A percentile compares a stretch with the other conserved stretches of the same genome.
Conservation (phyloP, 2,329 filamentous ascomycete species). For the Pseudocercospora cruenta region DNA sequence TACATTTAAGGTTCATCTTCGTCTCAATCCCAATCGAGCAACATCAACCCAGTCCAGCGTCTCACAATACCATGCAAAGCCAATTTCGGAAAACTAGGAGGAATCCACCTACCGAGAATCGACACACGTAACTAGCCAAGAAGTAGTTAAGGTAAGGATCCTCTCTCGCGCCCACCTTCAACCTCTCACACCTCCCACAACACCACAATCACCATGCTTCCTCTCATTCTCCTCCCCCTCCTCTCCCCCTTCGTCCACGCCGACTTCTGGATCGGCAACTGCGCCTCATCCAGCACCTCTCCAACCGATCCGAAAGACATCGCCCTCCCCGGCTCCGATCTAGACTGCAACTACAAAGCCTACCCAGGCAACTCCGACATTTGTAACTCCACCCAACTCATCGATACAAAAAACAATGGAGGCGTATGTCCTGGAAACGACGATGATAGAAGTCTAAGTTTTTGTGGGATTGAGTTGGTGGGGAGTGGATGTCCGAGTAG, state of each 20-base stretch:
- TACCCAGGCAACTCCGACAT: conserved; percentile 9
- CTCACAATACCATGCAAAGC: neutral
- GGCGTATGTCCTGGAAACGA: conserved; percentile 21
- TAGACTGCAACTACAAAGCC: conserved; percentile 22
- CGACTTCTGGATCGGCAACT: conserved; percentile 24
- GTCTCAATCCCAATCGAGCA: neutral
- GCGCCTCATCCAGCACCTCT: conserved; percentile 3
- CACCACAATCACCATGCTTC: neutral
- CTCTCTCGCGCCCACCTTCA: neutral
- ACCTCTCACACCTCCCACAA: neutral
- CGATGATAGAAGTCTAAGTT: conserved; percentile 14
- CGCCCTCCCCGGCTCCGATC: conserved; percentile 10
- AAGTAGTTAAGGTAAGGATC: no score
- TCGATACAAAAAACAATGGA: conserved; percentile 19
- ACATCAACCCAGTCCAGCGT: neutral
- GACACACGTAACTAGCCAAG: no score
- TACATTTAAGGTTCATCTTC: neutral
- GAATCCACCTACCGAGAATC: neutral
- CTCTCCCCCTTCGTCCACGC: neutral
- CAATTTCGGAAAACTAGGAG: neutral
- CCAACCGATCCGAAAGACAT: conserved; percentile 1
- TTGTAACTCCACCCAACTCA: conserved; percentile 3
- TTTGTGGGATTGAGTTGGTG: conserved; percentile 9
- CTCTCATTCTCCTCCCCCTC: neutral
- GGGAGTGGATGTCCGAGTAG: conserved; percentile 12